These are phyloP conservation scores for Rhexocercosporidium sp. DNA, from an alignment of 2,329 filamentous ascomycete genomes.

Conservation along the genomic window DNA sequence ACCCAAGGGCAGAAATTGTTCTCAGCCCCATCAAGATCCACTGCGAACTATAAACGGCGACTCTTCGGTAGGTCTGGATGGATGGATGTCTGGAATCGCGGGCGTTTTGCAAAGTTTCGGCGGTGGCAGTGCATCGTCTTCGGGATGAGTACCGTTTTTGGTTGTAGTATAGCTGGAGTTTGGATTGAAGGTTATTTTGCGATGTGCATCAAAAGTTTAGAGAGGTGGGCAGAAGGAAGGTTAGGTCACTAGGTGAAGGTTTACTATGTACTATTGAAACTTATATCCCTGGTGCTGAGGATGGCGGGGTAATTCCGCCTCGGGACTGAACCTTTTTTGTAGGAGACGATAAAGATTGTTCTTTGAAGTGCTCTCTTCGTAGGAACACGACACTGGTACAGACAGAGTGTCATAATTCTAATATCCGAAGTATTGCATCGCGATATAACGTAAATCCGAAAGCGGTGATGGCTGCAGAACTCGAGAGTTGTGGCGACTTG, in stretches of 20 bases:
- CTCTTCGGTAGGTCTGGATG: neutral
- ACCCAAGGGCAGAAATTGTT: neutral
- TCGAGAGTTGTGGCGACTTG: neutral
- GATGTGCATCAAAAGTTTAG: conserved; percentile 43
- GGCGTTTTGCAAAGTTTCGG: neutral
- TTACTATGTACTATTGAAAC: neutral
- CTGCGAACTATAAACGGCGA: neutral
- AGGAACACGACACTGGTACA: neutral
- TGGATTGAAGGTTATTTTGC: conserved; percentile 40
- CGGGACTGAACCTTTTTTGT: no score
- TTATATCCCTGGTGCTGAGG: neutral
- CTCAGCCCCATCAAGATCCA: neutral
- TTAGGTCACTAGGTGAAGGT: neutral
- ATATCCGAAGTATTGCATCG: no score
- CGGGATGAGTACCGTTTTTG: no score
- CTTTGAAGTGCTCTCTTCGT: neutral
- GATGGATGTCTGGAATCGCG: neutral
- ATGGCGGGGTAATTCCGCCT: neutral
- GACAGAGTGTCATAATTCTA: no score
- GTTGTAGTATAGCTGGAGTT: no score
- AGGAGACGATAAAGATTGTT: no score
- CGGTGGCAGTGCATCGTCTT: neutral
- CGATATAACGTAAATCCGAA: no score
- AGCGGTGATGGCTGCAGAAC: no score
- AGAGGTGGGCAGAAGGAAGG: conserved; percentile 33